Percentiles rank a stretch among this genome's conserved stretches.
phyloP scores from a whole-genome alignment of 331 rosid genomes.

The Spiraea crenata region DNA sequence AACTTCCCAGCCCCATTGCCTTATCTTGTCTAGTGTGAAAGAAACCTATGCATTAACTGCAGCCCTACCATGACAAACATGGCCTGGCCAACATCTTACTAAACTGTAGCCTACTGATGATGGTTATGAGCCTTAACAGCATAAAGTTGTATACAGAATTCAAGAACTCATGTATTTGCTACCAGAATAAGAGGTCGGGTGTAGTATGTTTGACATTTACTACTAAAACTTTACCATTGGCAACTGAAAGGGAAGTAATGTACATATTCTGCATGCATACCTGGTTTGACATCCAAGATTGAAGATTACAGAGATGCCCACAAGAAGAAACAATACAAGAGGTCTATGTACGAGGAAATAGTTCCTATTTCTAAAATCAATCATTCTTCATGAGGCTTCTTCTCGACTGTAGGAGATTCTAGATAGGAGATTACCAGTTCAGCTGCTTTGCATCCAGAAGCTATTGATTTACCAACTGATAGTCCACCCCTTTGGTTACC shows the following conservation, averaged over 20 bases:
- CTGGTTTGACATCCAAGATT: background rate
- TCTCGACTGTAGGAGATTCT: slow-evolving; percentile 49
- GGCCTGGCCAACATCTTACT: background rate
- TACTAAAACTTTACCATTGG: background rate
- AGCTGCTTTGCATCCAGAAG: slow-evolving; percentile 89
- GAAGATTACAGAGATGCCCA: background rate
- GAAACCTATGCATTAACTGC: background rate
- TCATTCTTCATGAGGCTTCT: slow-evolving; percentile 26
- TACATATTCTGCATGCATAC: background rate
- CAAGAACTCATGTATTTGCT: background rate
- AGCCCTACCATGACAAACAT: background rate
- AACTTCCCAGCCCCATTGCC: background rate
- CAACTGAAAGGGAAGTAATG: too few species aligned
- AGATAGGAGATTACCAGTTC: slow-evolving; percentile 79
- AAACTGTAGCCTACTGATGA: too few species aligned
- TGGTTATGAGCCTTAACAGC: background rate
- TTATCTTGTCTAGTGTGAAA: background rate
- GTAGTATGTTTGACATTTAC: background rate
- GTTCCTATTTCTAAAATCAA: slow-evolving; percentile 11
- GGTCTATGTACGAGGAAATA: background rate
- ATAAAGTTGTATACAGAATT: background rate
- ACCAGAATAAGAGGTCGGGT: background rate
- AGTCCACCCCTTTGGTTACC: slow-evolving; percentile 87
- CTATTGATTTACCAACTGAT: slow-evolving; percentile 83
- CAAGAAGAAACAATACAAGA: background rate